Base-by-base conservation (phyloP, 345 rosid species). In the Syzygium aqueum region DNA sequence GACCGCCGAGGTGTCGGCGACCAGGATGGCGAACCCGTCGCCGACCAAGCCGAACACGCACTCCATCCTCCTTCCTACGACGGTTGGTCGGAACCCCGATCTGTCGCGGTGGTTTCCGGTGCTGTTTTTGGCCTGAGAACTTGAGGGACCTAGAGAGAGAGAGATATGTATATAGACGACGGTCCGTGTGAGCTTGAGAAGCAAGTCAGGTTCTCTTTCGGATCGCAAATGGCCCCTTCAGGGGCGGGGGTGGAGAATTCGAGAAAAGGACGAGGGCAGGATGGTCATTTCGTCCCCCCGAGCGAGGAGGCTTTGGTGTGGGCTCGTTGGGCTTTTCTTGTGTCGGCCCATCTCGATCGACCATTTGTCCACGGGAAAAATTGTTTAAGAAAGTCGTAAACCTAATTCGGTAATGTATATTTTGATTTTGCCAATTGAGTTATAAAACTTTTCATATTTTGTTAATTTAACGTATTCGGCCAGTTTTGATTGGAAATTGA, bases 11-110 rank as follows among this genome's bases (percentile, higher is more conserved):
- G 99, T 91, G 86, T 97, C 99, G 10, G 99, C 98, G 82, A 85
- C 98, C 54, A 97, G 90, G 61, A 97, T 89, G 2, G 98, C 94
- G 92, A 96, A 97, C 54, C 95, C 99, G 88, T 94, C 87, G 17
- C 99, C 99, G 13, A 96, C 98, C 22, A 97, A 86, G 84, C 99
- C 99, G 87, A 97, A 97, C 16, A 95, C 98, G 84, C 98, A 97
- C 94, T 97, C 99, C 99, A 97, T 97, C 89, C 9, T 43, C 21
- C 40, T 53, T 53, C 50, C 30, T 9, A 30, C 33, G 82, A 30
- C 33, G 82, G 40, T 54, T 2, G 65, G 10, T 52, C 67, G 52
- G 88, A 14, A 25, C 16, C 16, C 53, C 53, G 86, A 78, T 63
- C 51, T 83, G 28, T 12, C 5, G 27, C 77, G 23, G 52, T 56